phyloP scores from a whole-genome alignment of 2,329 filamentous ascomycete genomes.

The Clathrospora elynae region DNA sequence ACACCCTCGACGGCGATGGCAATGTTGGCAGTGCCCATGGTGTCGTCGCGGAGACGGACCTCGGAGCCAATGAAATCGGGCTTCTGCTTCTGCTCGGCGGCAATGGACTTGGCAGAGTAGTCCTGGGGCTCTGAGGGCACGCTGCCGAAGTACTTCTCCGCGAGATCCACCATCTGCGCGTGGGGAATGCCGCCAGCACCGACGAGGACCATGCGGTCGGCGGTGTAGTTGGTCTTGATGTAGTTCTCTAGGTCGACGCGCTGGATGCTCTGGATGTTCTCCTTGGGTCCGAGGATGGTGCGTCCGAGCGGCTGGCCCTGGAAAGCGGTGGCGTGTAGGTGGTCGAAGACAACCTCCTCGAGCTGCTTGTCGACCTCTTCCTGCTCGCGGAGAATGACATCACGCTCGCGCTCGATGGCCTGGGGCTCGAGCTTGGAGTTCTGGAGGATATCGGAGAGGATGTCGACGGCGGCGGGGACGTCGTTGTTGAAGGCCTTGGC shows the following conservation, averaged over 20 bases:
- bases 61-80: conserved; percentile 97
- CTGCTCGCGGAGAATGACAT: conserved; percentile 97
- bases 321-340: conserved; percentile 97
- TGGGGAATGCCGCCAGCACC: conserved; percentile 94
- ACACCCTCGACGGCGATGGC: conserved; percentile 99
- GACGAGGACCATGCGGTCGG: conserved; percentile 98
- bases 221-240: conserved; percentile 99
- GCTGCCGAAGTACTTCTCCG: conserved; percentile 89
- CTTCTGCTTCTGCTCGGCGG: conserved; percentile 78
- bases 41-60: conserved; percentile 93
- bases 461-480: conserved; percentile 94
- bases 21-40: conserved; percentile 93
- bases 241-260: conserved; percentile 90
- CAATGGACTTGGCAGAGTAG: conserved; percentile 71
- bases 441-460: conserved; percentile 98
- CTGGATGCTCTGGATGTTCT: conserved; percentile 97
- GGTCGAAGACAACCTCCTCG: conserved; percentile 99
- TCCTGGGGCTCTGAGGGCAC: conserved; percentile 77
- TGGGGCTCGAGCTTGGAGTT: conserved; percentile 96
- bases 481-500: conserved; percentile 99
- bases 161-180: conserved; percentile 89
- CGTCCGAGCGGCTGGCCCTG: conserved; percentile 94
- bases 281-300: conserved; percentile 94
- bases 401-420: conserved; percentile 95
- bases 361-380: conserved; percentile 99